Base-by-base conservation (phyloP, 2,329 filamentous ascomycete species). In the Aspergillus sclerotialis region DNA sequence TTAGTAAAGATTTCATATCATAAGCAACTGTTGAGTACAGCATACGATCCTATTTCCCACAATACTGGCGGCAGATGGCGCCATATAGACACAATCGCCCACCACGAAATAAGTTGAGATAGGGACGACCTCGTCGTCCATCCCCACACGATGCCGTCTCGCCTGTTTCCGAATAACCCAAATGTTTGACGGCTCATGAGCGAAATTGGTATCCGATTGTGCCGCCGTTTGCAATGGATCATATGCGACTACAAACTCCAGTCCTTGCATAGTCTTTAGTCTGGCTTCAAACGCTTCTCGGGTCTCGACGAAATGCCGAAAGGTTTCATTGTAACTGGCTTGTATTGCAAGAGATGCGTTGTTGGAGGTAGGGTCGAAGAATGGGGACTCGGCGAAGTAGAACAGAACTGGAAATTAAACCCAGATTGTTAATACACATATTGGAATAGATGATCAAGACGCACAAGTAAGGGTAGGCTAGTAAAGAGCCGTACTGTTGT, bases 301-400 rank as follows among this genome's bases (percentile, higher is more conserved):
- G 18, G 75, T 73, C 40, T 70, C 65, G 37, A 75, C 62, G 27
- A 72, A 63, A 32, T 69, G 59, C 36, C 67, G 67, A 39, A 70
- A 62, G 26, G 64, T 58, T 40, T 67, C 63, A 39, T 74, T 69
- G 42, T 62, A 63, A 38, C 59, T 65, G 9, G 68, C 64, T 49
- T 78, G 75, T 15, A 65, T 64, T 42, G 72, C 60, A 32, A 75
- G 59, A 7, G 74, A 65, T 42, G 71, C 70, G 57, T 81, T 81
- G 55, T 79, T 79, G 40, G 72, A 76, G 10, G 66, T 70, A 15
- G 63, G 58, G 41, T 81, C 77, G 55, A 77, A 80, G 63, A 78
- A 81, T n/a, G 74, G 75, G 2, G 75, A 78, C 45, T 73, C 66
- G 37, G 67, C 66, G 52, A 82, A 78, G 56, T 81, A 81, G 50